A percentile compares a stretch with the other conserved stretches of the same genome.
Conservation (phyloP, 208 protist species). For the Trypanosoma caninum region DNA sequence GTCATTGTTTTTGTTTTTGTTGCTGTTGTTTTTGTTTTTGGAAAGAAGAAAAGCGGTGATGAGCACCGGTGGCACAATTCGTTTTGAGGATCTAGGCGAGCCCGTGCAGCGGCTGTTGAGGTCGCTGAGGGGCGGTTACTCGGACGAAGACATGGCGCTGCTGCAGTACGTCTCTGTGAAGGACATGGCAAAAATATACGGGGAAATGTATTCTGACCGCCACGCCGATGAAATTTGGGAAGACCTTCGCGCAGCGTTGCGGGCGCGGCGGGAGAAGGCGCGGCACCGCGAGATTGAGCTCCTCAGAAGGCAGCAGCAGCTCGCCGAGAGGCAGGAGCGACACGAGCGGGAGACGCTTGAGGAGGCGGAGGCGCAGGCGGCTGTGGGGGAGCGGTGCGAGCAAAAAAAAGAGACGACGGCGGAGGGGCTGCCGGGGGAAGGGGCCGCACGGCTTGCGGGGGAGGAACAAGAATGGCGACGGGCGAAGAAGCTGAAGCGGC, state of each 20-base stretch:
- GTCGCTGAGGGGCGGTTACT: constrained; percentile 54
- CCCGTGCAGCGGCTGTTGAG: constrained; percentile 76
- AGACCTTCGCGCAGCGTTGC: constrained; percentile 52
- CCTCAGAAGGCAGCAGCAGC: constrained; percentile 27
- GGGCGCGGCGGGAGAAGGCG: constrained; percentile 45
- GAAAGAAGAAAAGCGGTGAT: not conserved
- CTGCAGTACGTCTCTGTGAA: constrained; percentile 77
- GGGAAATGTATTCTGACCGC: constrained; percentile 55
- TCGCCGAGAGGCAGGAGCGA: constrained; percentile 29
- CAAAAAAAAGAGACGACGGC: constrained; percentile 4
- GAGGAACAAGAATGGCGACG: constrained; percentile 28
- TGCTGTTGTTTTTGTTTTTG: constrained; percentile 3
- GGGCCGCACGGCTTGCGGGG: constrained; percentile 42
- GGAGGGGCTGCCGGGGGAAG: constrained; percentile 29
- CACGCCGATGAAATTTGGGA: constrained; percentile 77
- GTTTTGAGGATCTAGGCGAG: constrained; percentile 83
- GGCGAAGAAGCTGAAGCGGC: constrained; percentile 46
- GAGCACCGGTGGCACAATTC: constrained; percentile 44
- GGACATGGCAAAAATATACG: constrained; percentile 88
- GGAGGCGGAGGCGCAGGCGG: constrained; percentile 32
- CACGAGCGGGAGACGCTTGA: constrained; percentile 38
- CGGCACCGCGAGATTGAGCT: constrained; percentile 40
- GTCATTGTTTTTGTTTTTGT: not conserved
- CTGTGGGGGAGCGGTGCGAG: constrained; percentile 24
- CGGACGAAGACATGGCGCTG: constrained; percentile 76